phyloP scores from a whole-genome alignment of 495 filamentous ascomycete genomes.

The Neurospora sp. region DNA sequence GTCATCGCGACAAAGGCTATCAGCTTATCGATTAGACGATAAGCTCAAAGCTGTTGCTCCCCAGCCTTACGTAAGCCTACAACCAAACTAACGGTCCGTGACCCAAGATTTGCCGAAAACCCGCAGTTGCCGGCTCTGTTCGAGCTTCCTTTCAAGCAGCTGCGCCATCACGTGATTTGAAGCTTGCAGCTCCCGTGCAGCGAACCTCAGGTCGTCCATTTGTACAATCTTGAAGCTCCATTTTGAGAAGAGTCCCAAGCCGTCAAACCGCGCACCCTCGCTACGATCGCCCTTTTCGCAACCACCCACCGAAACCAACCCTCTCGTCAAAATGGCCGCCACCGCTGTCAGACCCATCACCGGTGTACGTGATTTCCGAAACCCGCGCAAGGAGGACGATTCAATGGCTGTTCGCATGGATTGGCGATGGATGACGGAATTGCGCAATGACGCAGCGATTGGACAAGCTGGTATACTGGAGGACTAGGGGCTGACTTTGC shows the following conservation, averaged over 20 bases:
- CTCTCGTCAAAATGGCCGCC: conserved; percentile 29
- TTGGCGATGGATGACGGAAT: not conserved
- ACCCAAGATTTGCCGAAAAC: not conserved
- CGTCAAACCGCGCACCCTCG: conserved; percentile 19
- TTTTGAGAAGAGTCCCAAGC: conserved; percentile 7
- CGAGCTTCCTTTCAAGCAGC: not conserved
- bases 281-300: conserved; percentile 11
- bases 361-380: conserved; percentile 13
- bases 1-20: not conserved
- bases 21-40: not conserved
- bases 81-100: not conserved
- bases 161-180: not conserved
- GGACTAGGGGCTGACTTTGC: not conserved
- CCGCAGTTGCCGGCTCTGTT: not conserved
- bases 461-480: conserved; percentile 5
- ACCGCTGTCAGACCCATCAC: conserved; percentile 17
- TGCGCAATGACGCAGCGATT: not conserved
- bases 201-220: conserved; percentile 20
- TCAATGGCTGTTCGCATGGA: not conserved
- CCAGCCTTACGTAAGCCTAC: not conserved
- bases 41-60: not conserved
- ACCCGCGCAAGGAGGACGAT: not conserved
- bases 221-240: conserved; percentile 10
- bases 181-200: conserved; percentile 8
- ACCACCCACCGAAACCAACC: conserved; percentile 3